Conservation (phyloP, 2,329 filamentous ascomycete species). For the Fusarium sp. region DNA sequence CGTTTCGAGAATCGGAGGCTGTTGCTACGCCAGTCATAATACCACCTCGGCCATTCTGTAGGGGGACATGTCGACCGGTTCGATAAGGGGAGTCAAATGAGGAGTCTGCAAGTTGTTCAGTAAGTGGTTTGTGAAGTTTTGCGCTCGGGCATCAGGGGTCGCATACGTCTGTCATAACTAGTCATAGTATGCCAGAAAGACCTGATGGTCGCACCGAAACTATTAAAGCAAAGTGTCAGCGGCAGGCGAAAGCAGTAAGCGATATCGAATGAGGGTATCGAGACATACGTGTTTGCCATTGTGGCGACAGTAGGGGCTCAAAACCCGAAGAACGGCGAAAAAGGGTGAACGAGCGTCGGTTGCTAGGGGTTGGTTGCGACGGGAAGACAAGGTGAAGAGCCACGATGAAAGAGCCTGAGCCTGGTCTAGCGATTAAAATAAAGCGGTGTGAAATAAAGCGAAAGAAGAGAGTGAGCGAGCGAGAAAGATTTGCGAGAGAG, state of each 20-base stretch:
- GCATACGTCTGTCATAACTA: slow-evolving; percentile 73
- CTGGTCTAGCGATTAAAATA: slow-evolving; percentile 30
- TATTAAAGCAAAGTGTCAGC: slow-evolving; percentile 45
- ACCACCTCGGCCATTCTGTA: slow-evolving; percentile 82
- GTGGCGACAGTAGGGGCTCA: slow-evolving; percentile 32
- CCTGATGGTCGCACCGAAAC: slow-evolving; percentile 78
- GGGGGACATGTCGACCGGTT: slow-evolving; percentile 87
- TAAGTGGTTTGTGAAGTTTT: background rate
- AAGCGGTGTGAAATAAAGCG: slow-evolving; percentile 9
- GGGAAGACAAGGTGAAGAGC: slow-evolving; percentile 15
- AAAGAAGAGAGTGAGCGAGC: slow-evolving; percentile 12
- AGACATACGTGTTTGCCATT: slow-evolving; percentile 47
- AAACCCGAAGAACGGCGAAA: slow-evolving; percentile 28
- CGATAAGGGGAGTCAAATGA: slow-evolving; percentile 93
- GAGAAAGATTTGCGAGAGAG: slow-evolving; percentile 11
- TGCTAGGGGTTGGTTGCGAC: slow-evolving; percentile 22
- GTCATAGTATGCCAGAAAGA: slow-evolving; percentile 96
- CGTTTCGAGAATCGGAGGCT: slow-evolving; percentile 86
- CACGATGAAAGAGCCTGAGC: slow-evolving; percentile 2
- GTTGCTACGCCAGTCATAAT: slow-evolving; percentile 89
- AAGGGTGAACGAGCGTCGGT: slow-evolving; percentile 29
- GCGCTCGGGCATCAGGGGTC: slow-evolving; percentile 2
- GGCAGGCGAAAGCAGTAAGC: background rate
- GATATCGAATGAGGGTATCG: background rate
- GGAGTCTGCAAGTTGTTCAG: slow-evolving; percentile 71